A percentile compares a stretch with the other conserved stretches of the same genome.
These are phyloP conservation scores for Fusarium temperatum DNA, from an alignment of 2,329 filamentous ascomycete genomes.

Conservation along the genomic window DNA sequence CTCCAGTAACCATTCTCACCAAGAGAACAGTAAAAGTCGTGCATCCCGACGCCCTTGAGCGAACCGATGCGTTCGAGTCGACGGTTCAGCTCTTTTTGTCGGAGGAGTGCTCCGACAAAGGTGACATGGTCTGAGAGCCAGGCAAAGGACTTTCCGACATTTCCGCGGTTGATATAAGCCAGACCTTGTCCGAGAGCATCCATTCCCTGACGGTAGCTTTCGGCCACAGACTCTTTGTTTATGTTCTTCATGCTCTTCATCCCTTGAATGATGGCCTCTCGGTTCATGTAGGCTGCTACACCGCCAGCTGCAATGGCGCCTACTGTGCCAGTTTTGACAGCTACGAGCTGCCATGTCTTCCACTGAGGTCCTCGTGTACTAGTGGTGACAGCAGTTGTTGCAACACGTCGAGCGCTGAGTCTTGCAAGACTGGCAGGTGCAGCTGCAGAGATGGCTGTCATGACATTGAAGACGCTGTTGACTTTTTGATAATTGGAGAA, in stretches of 20 bases:
- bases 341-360: constrained; percentile 69
- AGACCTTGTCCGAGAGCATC: constrained; percentile 62
- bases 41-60: constrained; percentile 72
- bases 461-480: constrained; percentile 64
- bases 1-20: constrained; percentile 74
- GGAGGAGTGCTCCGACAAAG: constrained; percentile 83
- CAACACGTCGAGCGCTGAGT: constrained; percentile 31
- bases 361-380: constrained; percentile 52
- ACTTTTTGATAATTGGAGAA: constrained; percentile 69
- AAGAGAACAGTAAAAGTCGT: constrained; percentile 80
- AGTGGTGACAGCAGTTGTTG: constrained; percentile 31
- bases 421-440: constrained; percentile 56
- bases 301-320: constrained; percentile 83
- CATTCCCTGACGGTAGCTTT: constrained; percentile 59
- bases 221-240: constrained; percentile 57
- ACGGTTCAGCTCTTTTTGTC: constrained; percentile 74
- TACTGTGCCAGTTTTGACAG: constrained; percentile 82
- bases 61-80: constrained; percentile 71
- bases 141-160: constrained; percentile 72
- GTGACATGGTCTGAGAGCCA: constrained; percentile 87
- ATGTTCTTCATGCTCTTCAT: constrained; percentile 57
- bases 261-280: constrained; percentile 69
- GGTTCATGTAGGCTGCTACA: constrained; percentile 82
- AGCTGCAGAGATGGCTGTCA: constrained; percentile 61
- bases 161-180: constrained; percentile 66